Evolutionary conservation across 2,329 filamentous ascomycete genomes (phyloP), one percentile per base, ranked within the genome.

Genomic region (Exophiala bonariae): DNA sequence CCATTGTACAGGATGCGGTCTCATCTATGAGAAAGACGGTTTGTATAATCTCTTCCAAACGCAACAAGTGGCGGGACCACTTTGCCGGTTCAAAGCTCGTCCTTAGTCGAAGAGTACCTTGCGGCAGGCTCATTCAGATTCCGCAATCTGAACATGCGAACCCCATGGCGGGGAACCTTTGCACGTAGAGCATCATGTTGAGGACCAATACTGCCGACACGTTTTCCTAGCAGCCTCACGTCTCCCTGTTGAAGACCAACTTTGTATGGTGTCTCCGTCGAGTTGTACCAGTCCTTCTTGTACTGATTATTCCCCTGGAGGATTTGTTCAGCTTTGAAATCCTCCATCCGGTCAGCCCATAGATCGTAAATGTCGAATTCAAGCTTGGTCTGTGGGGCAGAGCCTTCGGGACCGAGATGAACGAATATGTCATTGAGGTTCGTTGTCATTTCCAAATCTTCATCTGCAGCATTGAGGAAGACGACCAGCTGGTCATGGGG

Each of bases 361-460:
- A 81, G 64, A 58, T 81, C 77, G 38, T 74, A 73, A 3, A 81
- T 63, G 50, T 78, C 76, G 74, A 75, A 81, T 0, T 63, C 64
- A 49, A 69, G 60, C 17, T 63, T 58, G 1, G 71, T 59, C 59
- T 77, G 65, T 1, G 61, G 47, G 0, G 72, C 72, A 1, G 70
- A 70, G 17, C 71, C 72, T 2, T 61, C 64, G 0, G 68, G 66
- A 3, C 73, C 72, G 26, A 65, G 63, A 50, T 77, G 73, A 39
- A 74, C 61, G 61, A 80, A 80, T 45, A 81, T 75, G 34, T 81
- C 77, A 19, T 64, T 63, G 3, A 79, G 67, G 1, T 74, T 73
- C 10, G 74, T 75, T 45, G 74, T 76, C 72, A 81, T 71, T 3
- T 61, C 65, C 13, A 66, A 61, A 1, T 64, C 60, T 3, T 61